Evolutionary conservation across 306 rosid genomes (phyloP), one percentile per base, ranked within the genome.

Genomic region (Luffa acutangula): DNA sequence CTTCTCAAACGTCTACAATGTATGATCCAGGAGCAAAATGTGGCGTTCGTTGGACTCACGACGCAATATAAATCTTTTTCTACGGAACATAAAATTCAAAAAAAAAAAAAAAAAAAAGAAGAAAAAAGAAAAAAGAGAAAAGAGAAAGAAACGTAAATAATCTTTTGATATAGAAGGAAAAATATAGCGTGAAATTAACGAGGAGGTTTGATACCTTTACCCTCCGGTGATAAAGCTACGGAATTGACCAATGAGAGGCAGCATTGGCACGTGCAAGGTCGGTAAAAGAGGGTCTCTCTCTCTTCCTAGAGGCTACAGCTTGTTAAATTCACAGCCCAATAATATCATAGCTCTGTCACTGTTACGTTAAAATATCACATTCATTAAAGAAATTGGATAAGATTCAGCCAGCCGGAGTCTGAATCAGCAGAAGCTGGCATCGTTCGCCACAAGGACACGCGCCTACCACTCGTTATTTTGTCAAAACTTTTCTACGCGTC

Each of bases 401-500:
- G 81, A 79, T 76, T 80, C 39, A 72, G 76, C 56, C 67, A 49
- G 77, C 72, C 77, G 54, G 79, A 70, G 59, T 80, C 51, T 63
- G 73, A 48, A 72, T 49, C 52, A 41, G 83, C 70, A 78, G 81
- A 82, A 80, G 83, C 86, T 83, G 83, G 86, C 78, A 18, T 21
- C 75, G 34, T 49, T 43, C 54, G 52, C 42, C 77, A 9, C 70
- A 41, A 49, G 8, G 80, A 83, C 80, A 79, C 85, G 78, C 82
- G 80, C 78, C 5, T 7, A 4, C 42, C 85, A 83, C 85, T 80
- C 43, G 20, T 31, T 74, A 53, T n/a, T 42, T 53, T 73, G 36
- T 45, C 54, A 53, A 82, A 60, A 9, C 3, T 46, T 46, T 13
- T 6, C 41, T 49, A 51, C 77, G 2, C 13, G 4, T 18, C 9